These are phyloP conservation scores for Saccharomycopsis malanga DNA, from an alignment of 805 yeast genomes.

Conservation along the genomic window DNA sequence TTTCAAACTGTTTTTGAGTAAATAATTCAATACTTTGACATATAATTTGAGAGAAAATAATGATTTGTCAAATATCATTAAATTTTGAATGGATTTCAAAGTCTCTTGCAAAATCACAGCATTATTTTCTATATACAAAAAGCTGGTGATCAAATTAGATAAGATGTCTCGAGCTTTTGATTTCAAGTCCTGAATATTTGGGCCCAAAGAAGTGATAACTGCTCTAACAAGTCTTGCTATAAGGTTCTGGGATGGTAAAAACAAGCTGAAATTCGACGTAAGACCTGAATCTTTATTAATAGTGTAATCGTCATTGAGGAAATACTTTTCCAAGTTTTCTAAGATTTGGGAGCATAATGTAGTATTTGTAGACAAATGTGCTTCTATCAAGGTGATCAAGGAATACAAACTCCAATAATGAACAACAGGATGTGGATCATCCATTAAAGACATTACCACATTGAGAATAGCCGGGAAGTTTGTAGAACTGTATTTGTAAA, in stretches of 20 bases:
- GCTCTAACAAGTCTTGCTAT: slow-evolving; percentile 39
- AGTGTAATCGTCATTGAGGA: slow-evolving; percentile 45
- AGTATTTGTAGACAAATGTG: slow-evolving; percentile 42
- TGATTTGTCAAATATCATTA: slow-evolving; percentile 39
- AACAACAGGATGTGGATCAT: slow-evolving; percentile 82
- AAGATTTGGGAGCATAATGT: slow-evolving; percentile 39
- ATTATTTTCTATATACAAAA: slow-evolving; percentile 30
- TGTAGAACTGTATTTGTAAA: slow-evolving; percentile 35
- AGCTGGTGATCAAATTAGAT: slow-evolving; percentile 32
- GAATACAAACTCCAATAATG: slow-evolving; percentile 68
- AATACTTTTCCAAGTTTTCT: slow-evolving; percentile 30
- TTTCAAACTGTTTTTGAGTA: slow-evolving; percentile 30
- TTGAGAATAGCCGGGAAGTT: slow-evolving; percentile 43
- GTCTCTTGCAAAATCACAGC: slow-evolving; percentile 30
- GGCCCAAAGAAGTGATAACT: slow-evolving; percentile 50
- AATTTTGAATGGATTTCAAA: slow-evolving; percentile 38
- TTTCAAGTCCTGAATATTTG: slow-evolving; percentile 37
- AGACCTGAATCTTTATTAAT: slow-evolving; percentile 36
- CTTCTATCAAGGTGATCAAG: slow-evolving; percentile 47
- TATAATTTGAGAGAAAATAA: slow-evolving; percentile 29
- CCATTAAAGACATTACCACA: slow-evolving; percentile 50
- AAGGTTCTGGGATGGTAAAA: slow-evolving; percentile 38
- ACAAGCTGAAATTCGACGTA: slow-evolving; percentile 43
- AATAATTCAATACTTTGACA: slow-evolving; percentile 29
- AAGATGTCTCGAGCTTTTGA: slow-evolving; percentile 27